These are phyloP conservation scores for Solanum medicagineum DNA, from an alignment of 257 asterid genomes.

Conservation along the genomic window DNA sequence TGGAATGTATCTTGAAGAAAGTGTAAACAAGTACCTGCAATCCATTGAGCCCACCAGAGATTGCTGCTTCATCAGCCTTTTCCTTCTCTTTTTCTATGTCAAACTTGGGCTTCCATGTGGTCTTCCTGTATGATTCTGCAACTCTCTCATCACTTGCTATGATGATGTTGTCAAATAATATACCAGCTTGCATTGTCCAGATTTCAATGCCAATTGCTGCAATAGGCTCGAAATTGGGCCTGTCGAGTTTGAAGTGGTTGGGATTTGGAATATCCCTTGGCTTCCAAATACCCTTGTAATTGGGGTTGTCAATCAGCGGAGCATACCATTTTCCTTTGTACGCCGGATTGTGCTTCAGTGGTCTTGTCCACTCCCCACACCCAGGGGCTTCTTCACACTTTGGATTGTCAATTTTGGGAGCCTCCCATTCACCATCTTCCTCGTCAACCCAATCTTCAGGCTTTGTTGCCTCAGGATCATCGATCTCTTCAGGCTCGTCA, in stretches of 20 bases:
- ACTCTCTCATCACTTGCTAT: conserved; percentile 50
- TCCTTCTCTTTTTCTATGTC: conserved; percentile 70
- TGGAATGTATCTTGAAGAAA: background rate
- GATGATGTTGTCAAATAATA: conserved; percentile 72
- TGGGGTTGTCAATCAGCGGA: conserved; percentile 76
- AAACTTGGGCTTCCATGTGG: conserved; percentile 75
- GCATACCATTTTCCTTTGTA: conserved; percentile 93
- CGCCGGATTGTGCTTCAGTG: conserved; percentile 75
- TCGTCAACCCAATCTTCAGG: conserved; percentile 99
- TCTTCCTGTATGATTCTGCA: conserved; percentile 53
- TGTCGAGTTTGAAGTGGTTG: conserved; percentile 65
- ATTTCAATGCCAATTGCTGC: conserved; percentile 96
- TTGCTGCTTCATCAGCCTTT: conserved; percentile 50
- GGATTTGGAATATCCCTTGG: conserved; percentile 80
- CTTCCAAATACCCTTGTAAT: conserved; percentile 92
- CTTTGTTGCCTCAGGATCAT: conserved; percentile 86
- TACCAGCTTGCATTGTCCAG: conserved; percentile 97
- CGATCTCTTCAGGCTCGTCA: conserved; percentile 93
- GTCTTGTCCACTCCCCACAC: conserved; percentile 94
- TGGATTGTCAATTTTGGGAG: conserved; percentile 77
- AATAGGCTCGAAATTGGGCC: conserved; percentile 79
- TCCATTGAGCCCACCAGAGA: conserved; percentile 61
- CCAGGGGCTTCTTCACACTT: conserved; percentile 79
- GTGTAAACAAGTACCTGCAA: conserved; percentile 43
- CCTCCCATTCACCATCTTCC: conserved; percentile 99